A percentile compares a stretch with the other conserved stretches of the same genome.
Evolutionary conservation across 345 rosid species (phyloP).

Genomic region (Sapria himalayana): DNA sequence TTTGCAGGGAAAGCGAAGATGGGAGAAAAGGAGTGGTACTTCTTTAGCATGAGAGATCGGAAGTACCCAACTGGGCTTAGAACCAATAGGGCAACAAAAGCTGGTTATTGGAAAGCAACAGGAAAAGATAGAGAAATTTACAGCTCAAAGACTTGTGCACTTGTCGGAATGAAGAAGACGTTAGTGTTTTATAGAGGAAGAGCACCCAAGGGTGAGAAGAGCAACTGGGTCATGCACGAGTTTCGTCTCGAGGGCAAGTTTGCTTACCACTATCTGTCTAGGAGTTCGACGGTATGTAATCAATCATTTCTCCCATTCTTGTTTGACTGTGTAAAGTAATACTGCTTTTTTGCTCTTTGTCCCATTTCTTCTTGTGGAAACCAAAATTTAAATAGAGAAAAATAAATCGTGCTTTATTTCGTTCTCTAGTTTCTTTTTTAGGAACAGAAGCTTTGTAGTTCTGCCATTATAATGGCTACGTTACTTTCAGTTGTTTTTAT

Average conservation of each 20-base stretch:
- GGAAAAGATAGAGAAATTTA: conserved; percentile 81
- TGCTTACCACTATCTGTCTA: conserved; percentile 58
- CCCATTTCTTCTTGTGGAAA: neutral
- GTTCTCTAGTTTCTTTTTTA: neutral
- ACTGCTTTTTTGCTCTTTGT: neutral
- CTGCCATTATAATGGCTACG: too few species aligned
- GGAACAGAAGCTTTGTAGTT: too few species aligned
- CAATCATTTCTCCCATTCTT: neutral
- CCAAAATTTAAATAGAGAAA: neutral
- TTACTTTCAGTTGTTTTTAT: too few species aligned
- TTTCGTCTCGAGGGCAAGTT: conserved; percentile 89
- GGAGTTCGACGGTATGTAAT: conserved; percentile 40
- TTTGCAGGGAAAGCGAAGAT: conserved; percentile 64
- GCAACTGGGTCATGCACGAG: conserved; percentile 97
- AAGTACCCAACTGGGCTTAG: conserved; percentile 92
- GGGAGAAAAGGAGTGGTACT: conserved; percentile 97
- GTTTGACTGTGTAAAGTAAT: neutral
- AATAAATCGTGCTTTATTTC: neutral
- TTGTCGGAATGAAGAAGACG: conserved; percentile 91
- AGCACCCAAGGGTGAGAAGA: conserved; percentile 84
- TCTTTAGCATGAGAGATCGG: conserved; percentile 60
- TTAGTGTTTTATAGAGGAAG: conserved; percentile 77
- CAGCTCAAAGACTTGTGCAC: conserved; percentile 63
- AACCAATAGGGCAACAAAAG: conserved; percentile 86
- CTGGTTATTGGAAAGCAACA: conserved; percentile 96